These are phyloP conservation scores for Lactuca saligna DNA, from an alignment of 129 eudicot species.

Conservation along the genomic window DNA sequence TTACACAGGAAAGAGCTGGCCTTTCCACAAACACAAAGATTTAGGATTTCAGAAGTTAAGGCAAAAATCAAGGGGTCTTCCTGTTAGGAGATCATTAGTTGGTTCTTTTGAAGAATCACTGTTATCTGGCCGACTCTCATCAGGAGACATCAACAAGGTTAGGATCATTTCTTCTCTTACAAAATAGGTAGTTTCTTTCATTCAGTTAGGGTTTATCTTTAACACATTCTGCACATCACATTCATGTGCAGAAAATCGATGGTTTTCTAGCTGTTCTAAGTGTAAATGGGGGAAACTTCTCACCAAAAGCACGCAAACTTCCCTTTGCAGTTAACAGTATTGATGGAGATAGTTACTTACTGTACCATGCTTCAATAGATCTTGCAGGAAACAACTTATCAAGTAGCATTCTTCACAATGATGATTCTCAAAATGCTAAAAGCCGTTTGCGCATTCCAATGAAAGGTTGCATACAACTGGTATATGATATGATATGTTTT, in stretches of 20 bases:
- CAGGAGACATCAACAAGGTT: conserved; percentile 67
- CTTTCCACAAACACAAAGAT: conserved; percentile 30
- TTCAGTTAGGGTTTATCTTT: conserved; percentile 23
- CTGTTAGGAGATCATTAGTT: conserved; percentile 77
- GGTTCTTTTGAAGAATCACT: conserved; percentile 94
- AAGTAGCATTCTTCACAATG: conserved; percentile 25
- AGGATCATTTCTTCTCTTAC: neutral
- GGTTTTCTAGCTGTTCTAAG: conserved; percentile 82
- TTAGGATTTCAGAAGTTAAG: conserved; percentile 15
- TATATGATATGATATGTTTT: conserved; percentile 26
- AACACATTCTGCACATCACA: conserved; percentile 25
- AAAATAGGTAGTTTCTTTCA: neutral
- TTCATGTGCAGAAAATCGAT: conserved; percentile 58
- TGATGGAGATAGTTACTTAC: conserved; percentile 75
- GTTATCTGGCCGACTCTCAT: conserved; percentile 71
- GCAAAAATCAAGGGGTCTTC: conserved; percentile 42
- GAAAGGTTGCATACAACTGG: conserved; percentile 93
- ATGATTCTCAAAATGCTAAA: conserved; percentile 37
- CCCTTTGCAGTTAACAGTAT: conserved; percentile 85
- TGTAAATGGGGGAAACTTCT: conserved; percentile 70
- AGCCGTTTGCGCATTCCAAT: conserved; percentile 75
- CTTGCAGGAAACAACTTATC: conserved; percentile 48
- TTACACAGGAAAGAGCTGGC: conserved; percentile 47
- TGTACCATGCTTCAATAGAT: conserved; percentile 76
- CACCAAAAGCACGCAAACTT: conserved; percentile 84